Conservation (phyloP, 441 rosid species). For the Populus hybrid region DNA sequence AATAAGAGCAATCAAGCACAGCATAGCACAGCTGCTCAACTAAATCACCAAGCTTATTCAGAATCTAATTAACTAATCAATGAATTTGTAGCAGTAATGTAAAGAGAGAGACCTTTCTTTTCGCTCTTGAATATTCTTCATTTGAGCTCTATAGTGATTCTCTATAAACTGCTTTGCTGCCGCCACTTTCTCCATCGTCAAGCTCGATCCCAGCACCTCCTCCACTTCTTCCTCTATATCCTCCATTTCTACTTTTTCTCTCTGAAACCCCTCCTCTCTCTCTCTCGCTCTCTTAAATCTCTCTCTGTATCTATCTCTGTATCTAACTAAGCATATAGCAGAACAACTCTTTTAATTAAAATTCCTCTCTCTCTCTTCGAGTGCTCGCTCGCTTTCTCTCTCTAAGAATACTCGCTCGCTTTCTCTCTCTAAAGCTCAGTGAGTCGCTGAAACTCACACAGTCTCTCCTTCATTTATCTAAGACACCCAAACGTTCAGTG, state of each 20-base stretch:
- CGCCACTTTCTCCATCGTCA: conserved; percentile 99
- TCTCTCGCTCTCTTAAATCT: neutral
- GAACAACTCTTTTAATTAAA: neutral
- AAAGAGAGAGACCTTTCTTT: conserved; percentile 63
- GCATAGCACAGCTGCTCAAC: neutral
- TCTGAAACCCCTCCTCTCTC: conserved; percentile 19
- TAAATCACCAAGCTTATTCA: neutral
- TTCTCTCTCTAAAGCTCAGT: conserved; percentile 17
- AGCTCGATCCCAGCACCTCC: conserved; percentile 78
- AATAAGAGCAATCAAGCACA: conserved; percentile 15
- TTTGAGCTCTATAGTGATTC: conserved; percentile 92
- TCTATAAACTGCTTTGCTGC: conserved; percentile 96
- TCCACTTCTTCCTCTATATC: conserved; percentile 41
- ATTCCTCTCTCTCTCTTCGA: neutral
- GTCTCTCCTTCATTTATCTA: conserved; percentile 25
- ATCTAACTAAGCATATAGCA: neutral
- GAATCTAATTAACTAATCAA: neutral
- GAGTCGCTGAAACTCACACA: conserved; percentile 14
- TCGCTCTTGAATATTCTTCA: conserved; percentile 78
- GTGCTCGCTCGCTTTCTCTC: neutral
- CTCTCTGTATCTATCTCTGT: neutral
- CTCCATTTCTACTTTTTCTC: conserved; percentile 43
- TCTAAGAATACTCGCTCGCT: conserved; percentile 9
- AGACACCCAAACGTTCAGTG: neutral
- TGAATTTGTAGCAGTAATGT: neutral